Base-by-base conservation (phyloP, 1,284 basidiomycete species). In the Ceratobasidium sp. region DNA sequence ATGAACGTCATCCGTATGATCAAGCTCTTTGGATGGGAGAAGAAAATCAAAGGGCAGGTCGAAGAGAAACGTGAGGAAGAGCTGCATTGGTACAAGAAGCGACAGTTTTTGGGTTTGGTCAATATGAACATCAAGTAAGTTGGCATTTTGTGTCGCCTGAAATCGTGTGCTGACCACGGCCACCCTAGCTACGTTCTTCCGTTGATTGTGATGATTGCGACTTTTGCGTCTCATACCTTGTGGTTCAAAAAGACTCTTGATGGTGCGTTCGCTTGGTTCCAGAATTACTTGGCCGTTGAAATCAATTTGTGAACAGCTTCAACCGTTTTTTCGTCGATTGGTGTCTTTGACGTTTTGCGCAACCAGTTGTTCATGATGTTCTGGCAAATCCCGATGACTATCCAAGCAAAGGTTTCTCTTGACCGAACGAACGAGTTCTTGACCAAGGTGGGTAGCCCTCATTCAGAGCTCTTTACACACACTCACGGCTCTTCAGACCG, bases 11-110 rank as follows among this genome's bases (percentile, higher is more conserved):
- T 86, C n/a, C 81, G 87, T 30, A 88, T 88, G 83, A 81, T 88
- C 79, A 90, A 91, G 79, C 83, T 91, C 75, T 91, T 91, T 75
- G 89, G 86, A 9, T 89, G 88, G 88, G 87, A 88, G 77, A 79
- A 80, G 21, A 83, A 85, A 75, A 84, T 87, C 79, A 82, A 84
- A 72, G 79, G 82, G 25, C 81, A 83, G 62, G 81, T 89, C 48
- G 80, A 82, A 16, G 82, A 82, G n/a, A 86, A 84, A 75, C 78
- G 81, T 80, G 85, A 88, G 69, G 82, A 83, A 4, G 89, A 92
- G 79, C 79, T 92, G 14, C 74, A 75, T 0, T 84, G 80, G 76
- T 76, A 86, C 36, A 83, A 80, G 78, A 83, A 80, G 76, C 80
- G 81, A 56, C 81, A 82, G 73, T 72, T 84, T 48, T 77, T 83